Evolutionary conservation across 2,329 filamentous ascomycete species (phyloP), one percentile per base, ranked within the genome.

Genomic region (Exophiala sideris): DNA sequence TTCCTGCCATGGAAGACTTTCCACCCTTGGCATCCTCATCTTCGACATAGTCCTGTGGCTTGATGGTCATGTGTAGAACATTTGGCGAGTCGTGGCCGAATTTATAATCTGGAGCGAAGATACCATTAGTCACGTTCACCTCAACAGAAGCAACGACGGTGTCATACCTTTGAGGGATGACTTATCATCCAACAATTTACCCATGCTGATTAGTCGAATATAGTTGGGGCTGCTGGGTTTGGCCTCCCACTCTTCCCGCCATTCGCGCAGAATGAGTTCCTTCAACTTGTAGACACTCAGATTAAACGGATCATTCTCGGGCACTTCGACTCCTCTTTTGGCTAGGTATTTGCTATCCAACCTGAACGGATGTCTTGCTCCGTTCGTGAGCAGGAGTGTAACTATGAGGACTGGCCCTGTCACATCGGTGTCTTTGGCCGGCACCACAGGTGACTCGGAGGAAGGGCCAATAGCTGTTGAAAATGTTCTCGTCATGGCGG

Each of bases 211-310:
- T 65, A 97, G 74, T 47, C 92, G 81, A 75, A 97, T 97, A 58
- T 87, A 89, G 66, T 86, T 92, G 9, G 92, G 91, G 67, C 89
- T 94, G 21, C 87, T 84, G 1, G 92, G 92, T 66, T 88, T 86
- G 12, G 85, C 76, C 66, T 96, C 91, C 92, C 92, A 96, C 68
- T 96, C 83, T 64, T 85, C 86, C 63, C 90, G 81, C 92, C 92
- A 97, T 70, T 96, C 91, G 65, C 89, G 81, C 76, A 94, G 82
- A 68, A 97, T 96, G 67, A 96, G 76, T 74, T 96, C 91, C 73
- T 96, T 96, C 61, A 97, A 76, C 2, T 89, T 95, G 69, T 96
- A 96, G 47, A 96, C 87, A 62, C 89, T 95, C 73, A 97, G 90
- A 67, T 86, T 88, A 68, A 90, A 91, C 1, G 91, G 91, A 67